These are phyloP conservation scores for Gymnopilus dilepis DNA, from an alignment of 768 basidiomycete species.

Conservation along the genomic window DNA sequence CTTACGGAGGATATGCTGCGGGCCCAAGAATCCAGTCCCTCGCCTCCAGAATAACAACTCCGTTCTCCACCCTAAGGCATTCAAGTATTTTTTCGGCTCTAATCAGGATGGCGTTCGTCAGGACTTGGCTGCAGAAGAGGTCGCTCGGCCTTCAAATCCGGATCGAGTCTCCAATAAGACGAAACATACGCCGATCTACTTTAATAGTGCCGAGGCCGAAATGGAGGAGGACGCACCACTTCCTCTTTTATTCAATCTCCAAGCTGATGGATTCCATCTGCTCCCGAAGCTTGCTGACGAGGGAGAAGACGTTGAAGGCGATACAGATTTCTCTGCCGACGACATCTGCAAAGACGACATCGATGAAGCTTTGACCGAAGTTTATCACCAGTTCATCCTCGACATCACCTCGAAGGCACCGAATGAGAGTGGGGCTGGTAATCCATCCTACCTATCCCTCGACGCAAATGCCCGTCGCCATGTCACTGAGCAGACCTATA, in stretches of 20 bases:
- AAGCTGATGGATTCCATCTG: not conserved
- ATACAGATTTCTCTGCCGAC: not conserved
- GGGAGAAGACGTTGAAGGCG: not conserved
- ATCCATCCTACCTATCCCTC: conserved; percentile 10
- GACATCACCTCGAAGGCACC: conserved; percentile 23
- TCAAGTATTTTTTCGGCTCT: not conserved
- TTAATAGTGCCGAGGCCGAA: not conserved
- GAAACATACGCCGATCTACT: not conserved
- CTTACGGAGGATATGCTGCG: not conserved
- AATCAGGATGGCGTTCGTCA: not conserved
- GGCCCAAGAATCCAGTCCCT: not conserved
- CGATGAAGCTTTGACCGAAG: conserved; percentile 10
- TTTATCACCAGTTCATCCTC: conserved; percentile 23
- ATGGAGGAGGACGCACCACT: not conserved
- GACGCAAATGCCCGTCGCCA: not conserved
- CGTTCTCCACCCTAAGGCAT: not conserved
- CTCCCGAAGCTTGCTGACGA: not conserved
- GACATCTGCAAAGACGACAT: not conserved
- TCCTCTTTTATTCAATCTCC: not conserved
- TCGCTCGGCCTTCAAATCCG: not conserved
- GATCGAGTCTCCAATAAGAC: conserved; percentile 4
- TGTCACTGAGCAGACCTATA: not conserved
- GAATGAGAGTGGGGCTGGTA: conserved; percentile 3
- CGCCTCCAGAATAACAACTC: not conserved
- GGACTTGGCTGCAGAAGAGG: not conserved